Evolutionary conservation across 208 protist species (phyloP).

Genomic region (Phytomonas francai): DNA sequence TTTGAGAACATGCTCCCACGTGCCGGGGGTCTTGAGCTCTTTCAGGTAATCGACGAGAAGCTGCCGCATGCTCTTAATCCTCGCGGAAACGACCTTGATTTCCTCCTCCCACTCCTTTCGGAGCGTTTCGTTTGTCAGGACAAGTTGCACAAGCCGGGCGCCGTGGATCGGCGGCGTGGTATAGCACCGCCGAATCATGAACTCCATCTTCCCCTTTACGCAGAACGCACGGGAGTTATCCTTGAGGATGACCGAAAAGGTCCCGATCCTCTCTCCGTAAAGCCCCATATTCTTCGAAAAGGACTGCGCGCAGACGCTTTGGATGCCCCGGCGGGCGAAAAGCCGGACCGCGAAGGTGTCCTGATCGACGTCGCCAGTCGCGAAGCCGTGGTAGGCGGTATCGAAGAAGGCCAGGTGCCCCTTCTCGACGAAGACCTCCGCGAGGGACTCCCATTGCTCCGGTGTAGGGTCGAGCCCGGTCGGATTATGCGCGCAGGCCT

Average conservation of each 20-base stretch:
- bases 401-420: slow-evolving; percentile 94
- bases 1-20: slow-evolving; percentile 93
- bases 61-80: slow-evolving; percentile 81
- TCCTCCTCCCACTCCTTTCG: slow-evolving; percentile 88
- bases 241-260: slow-evolving; percentile 68
- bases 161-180: slow-evolving; percentile 95
- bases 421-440: slow-evolving; percentile 69
- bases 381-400: slow-evolving; percentile 96
- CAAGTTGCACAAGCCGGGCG: slow-evolving; percentile 88
- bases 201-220: slow-evolving; percentile 69
- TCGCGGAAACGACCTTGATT: slow-evolving; percentile 78
- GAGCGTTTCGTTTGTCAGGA: slow-evolving; percentile 83
- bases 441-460: slow-evolving; percentile 94
- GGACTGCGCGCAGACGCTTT: slow-evolving; percentile 89
- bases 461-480: slow-evolving; percentile 96
- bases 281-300: slow-evolving; percentile 98
- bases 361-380: slow-evolving; percentile 92
- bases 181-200: slow-evolving; percentile 92
- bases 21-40: slow-evolving; percentile 62
- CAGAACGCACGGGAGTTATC: slow-evolving; percentile 37
- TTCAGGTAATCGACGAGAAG: slow-evolving; percentile 68
- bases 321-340: slow-evolving; percentile 72
- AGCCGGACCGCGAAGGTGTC: slow-evolving; percentile 86
- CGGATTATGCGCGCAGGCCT: slow-evolving; percentile 98
- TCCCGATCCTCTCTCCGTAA: slow-evolving; percentile 94